phyloP scores from a whole-genome alignment of 305 asterid species.

The Ilex paraguariensis region DNA sequence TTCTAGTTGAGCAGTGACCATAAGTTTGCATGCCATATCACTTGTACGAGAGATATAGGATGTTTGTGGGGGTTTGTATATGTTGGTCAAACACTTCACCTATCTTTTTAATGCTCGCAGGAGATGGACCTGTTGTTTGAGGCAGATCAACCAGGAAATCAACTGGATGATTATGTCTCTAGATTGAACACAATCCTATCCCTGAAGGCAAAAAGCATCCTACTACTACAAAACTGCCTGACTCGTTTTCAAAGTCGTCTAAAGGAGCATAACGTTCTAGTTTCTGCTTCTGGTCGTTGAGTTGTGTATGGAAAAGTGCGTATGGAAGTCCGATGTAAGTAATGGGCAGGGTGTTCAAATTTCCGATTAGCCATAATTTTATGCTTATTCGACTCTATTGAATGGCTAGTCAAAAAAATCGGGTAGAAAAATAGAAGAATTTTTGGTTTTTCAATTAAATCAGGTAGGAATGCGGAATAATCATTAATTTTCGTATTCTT shows the following conservation, averaged over 20 bases:
- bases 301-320: slow-evolving; percentile 2
- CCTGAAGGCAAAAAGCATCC: slow-evolving; percentile 84
- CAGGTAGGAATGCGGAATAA: too few species aligned
- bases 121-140: slow-evolving; percentile 95
- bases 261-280: slow-evolving; percentile 84
- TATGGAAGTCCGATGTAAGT: background rate
- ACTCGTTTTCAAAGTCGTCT: slow-evolving; percentile 78
- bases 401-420: too few species aligned
- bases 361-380: too few species aligned
- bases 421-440: too few species aligned
- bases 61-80: background rate
- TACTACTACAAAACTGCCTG: slow-evolving; percentile 76
- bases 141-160: slow-evolving; percentile 96
- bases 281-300: slow-evolving; percentile 78
- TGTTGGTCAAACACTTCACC: background rate
- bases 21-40: background rate
- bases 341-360: too few species aligned
- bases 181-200: slow-evolving; percentile 78
- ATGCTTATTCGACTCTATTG: too few species aligned
- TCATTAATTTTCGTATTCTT: too few species aligned
- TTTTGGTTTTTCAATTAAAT: too few species aligned
- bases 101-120: slow-evolving; percentile 31
- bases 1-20: background rate
- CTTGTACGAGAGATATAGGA: background rate
- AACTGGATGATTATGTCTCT: slow-evolving; percentile 68